Evolutionary conservation across 352 stramenopile species (phyloP).

Genomic region (Pythium brassicae): DNA sequence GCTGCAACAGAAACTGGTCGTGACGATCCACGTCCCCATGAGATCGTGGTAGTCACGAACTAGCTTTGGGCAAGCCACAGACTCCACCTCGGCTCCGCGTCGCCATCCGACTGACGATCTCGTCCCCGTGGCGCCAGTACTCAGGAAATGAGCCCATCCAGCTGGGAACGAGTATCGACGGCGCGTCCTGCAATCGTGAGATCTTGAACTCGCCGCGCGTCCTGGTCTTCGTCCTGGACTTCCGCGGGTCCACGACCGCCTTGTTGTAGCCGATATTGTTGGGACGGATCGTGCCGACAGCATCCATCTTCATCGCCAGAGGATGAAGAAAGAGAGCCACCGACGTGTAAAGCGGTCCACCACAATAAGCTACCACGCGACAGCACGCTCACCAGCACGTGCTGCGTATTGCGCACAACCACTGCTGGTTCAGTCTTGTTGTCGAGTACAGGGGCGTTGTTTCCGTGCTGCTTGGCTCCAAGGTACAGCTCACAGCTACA

Average conservation of each 20-base stretch:
- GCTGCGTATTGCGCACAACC: too few species aligned
- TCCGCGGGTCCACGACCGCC: background rate
- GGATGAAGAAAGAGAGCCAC: background rate
- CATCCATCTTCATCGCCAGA: background rate
- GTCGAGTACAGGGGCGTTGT: too few species aligned
- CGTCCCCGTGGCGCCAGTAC: background rate
- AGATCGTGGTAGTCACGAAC: background rate
- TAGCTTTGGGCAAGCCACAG: background rate
- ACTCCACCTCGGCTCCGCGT: background rate
- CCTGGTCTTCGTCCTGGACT: background rate
- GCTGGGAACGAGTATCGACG: background rate
- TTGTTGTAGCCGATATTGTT: background rate
- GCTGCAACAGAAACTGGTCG: background rate
- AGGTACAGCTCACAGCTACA: too few species aligned
- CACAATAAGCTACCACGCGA: too few species aligned
- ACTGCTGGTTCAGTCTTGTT: too few species aligned
- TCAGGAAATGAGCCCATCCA: background rate
- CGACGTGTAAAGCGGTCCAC: background rate
- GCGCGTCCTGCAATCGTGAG: background rate
- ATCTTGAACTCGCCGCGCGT: background rate
- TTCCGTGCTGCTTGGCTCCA: too few species aligned
- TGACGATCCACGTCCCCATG: background rate
- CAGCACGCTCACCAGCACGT: too few species aligned
- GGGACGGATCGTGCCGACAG: background rate
- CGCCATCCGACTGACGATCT: background rate